Evolutionary conservation across 2,329 filamentous ascomycete species (phyloP), one percentile per base, ranked within the genome.

Genomic region (Cercospora sesami): DNA sequence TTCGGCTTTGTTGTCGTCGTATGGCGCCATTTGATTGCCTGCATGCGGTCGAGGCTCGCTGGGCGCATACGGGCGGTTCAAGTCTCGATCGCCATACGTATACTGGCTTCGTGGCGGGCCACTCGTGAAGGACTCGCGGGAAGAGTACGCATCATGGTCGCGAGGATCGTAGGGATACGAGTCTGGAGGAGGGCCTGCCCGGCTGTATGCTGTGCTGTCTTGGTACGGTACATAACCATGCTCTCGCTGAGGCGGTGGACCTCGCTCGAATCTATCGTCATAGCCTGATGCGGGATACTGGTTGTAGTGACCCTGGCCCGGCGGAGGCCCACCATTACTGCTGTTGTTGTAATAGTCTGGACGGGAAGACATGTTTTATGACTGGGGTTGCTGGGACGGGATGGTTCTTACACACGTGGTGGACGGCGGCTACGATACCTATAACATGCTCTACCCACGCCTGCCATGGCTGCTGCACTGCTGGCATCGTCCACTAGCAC

Each of bases 1-100:
- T 57, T 74, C 73, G 12, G 74, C 74, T 66, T 74, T 76, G 42
- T 74, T 71, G 28, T 75, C 73, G 51, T 76, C 71, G 60, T 75
- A 76, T 3, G 73, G 72, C 7, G 69, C 60, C 45, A 76, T 18
- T 21, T 67, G 62, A 12, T 70, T 69, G 23, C 60, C 59, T 6
- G 65, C 68, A 23, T 72, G 55, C 12, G 67, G 60, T n/a, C 61
- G 48, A 18, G 64, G 65, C n/a, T 71, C 72, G 42, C 60, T 45
- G 9, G 65, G 69, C 16, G 58, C 68, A 39, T 70, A 71, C 42
- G 67, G 63, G 63, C 67, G 60, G n/a, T 55, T 55, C n/a, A 30
- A 8, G 60, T 68, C 62, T 31, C 57, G 30, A 39, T 64, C 57
- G 45, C 31, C 63, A 61, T 57, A 59, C 51, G 53, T 28, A 33